Evolutionary conservation across 2,329 filamentous ascomycete species (phyloP).

Genomic region (Colletotrichum siamense): DNA sequence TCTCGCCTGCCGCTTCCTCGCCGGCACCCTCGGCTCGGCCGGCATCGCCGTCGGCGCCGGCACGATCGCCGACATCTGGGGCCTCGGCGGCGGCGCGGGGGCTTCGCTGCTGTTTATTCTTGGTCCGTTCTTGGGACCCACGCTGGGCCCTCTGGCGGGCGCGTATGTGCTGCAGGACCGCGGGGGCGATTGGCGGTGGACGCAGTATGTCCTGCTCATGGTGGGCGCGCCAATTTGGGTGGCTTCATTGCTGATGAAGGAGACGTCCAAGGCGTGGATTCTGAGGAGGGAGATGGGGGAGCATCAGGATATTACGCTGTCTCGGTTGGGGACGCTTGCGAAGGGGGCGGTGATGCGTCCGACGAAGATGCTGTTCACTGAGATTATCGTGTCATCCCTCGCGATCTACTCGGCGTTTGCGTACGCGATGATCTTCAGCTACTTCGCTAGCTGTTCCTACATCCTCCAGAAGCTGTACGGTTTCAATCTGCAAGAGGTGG

Average conservation of each 20-base stretch:
- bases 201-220: conserved; percentile 26
- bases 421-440: conserved; percentile 57
- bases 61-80: conserved; percentile 78
- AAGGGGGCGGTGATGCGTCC: conserved; percentile 14
- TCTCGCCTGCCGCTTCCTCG: conserved; percentile 71
- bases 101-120: conserved; percentile 81
- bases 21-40: conserved; percentile 73
- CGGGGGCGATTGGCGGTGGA: conserved; percentile 25
- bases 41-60: conserved; percentile 79
- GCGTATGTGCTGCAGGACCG: conserved; percentile 31
- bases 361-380: conserved; percentile 24
- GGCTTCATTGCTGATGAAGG: not conserved
- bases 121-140: conserved; percentile 66
- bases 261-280: conserved; percentile 20
- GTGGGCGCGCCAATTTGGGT: conserved; percentile 15
- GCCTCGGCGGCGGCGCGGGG: conserved; percentile 54
- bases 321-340: not conserved
- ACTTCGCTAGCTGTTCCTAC: conserved; percentile 45
- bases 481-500: conserved; percentile 14
- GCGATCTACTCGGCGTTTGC: conserved; percentile 67
- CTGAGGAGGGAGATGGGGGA: conserved; percentile 2
- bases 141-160: conserved; percentile 56
- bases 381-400: conserved; percentile 72
- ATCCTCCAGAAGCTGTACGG: conserved; percentile 21
- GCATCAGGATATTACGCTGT: not conserved